Evolutionary conservation across 176 grass and related monocot species (phyloP), one percentile per base, ranked within the genome.

Genomic region (Musa schizocarpa): DNA sequence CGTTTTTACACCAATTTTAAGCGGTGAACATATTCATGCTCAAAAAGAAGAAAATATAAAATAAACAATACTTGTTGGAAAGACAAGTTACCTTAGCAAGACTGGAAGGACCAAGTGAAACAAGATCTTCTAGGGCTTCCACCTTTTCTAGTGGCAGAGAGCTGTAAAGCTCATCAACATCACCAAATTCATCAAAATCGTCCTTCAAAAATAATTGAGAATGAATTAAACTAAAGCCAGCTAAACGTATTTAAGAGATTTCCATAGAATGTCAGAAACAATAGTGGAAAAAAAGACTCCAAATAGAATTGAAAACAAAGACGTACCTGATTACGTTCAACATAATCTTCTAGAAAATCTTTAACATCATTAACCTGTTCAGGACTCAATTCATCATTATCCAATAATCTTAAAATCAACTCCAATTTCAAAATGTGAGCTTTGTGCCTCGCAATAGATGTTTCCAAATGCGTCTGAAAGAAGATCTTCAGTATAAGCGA

Each of bases 121-220:
- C 90, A 89, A 94, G 88, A 76, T 99, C 96, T 92, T 99, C 96
- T 61, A 99, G 86, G 78, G 96, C 91, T 95, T 99, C 96, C 73
- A 99, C 96, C 79, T 94, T 99, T 69, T 99, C 96, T 79, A 83
- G 73, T 77, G 96, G 96, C 77, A 99, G 83, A 77, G 91, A 81
- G 65, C 75, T 88, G 80, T 99, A 99, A 9, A 94, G 81, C 14
- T 94, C 96, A 74, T 99, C 91, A 82, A 94, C 91, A 65, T 95
- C 96, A 81, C 82, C 86, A 86, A 99, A 99, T 80, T 99, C 96
- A 79, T 99, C 96, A 81, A 99, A 99, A 80, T 92, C 96, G 58
- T 99, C 96, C 96, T 94, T 78, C 54, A 90, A 74, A 87, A n/a
- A 68, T 71, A 76, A 52, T 20, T 55, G 23, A 85, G 23, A 9